These are phyloP conservation scores for Eucalyptus regnans DNA, from an alignment of 345 rosid genomes.

Conservation along the genomic window DNA sequence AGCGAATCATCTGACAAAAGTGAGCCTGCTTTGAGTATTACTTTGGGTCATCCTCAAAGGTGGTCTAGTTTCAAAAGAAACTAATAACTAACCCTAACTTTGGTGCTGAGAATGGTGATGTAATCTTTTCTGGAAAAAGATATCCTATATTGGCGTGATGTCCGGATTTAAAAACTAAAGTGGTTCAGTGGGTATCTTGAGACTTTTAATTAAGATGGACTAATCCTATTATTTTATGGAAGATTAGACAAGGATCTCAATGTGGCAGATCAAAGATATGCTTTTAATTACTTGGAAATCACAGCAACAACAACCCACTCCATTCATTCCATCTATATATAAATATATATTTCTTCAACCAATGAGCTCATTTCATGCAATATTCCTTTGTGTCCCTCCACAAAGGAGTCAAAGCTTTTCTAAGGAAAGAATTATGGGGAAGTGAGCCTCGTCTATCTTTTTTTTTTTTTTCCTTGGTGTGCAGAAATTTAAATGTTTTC, in stretches of 20 bases:
- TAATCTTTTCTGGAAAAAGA: background rate
- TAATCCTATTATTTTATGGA: background rate
- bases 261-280: background rate
- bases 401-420: background rate
- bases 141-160: background rate
- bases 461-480: background rate
- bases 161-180: background rate
- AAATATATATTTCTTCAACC: background rate
- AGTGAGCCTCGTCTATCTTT: background rate
- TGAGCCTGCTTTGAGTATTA: background rate
- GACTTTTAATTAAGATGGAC: background rate
- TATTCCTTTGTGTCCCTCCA: background rate
- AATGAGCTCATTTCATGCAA: background rate
- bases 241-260: background rate
- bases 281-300: background rate
- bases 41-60: background rate
- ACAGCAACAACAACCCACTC: background rate
- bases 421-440: background rate
- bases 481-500: background rate
- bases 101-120: background rate
- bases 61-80: background rate
- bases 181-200: background rate
- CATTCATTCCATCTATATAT: background rate
- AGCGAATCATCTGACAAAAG: background rate
- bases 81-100: background rate